Base-by-base conservation (phyloP, 345 rosid species). In the Salix suchowensis region DNA sequence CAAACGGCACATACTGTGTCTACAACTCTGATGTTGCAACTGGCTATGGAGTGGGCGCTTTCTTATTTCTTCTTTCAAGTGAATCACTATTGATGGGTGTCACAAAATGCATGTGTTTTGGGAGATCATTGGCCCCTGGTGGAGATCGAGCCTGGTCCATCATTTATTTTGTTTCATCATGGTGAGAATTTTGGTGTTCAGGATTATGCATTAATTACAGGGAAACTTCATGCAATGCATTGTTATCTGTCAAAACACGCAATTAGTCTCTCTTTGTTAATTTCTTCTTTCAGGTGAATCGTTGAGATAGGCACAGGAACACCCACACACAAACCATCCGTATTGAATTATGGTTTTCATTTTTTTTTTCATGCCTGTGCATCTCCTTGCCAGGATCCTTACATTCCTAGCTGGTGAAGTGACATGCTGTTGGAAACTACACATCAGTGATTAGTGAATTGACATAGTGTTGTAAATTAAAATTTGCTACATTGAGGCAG, bases 71-170 rank as follows among this genome's bases (percentile, higher is more conserved):
- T 79, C 93, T 93, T 77, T 89, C 97, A 0, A 80, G 97, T 70
- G 94, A 96, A 87, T 89, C 97, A 26, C 85, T 93, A 39, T 84
- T 94, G 78, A 96, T 94, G 98, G 92, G 91, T 34, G 95, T 96
- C 46, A 93, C 99, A 34, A 93, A 81, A 82, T 93, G 99, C 83
- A 96, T 93, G 99, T 93, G 99, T 75, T 90, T 96, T 67, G 97
- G 98, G 64, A 88, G 94, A 81, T 97, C 98, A 50, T 83, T 94
- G 77, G 40, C 90, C 10, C 94, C 98, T 0, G 98, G 99, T 12
- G 89, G 87, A 32, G 83, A 91, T 85, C 92, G 97, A 76, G 97
- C 98, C 42, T 96, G 99, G 99, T 83, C 97, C 58, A 96, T 96
- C 74, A 92, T 94, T 74, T 96, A 94, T 74, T 94, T 94, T 80